Base-by-base conservation (phyloP, 495 filamentous ascomycete species). In the Mycothermus thermophilus region DNA sequence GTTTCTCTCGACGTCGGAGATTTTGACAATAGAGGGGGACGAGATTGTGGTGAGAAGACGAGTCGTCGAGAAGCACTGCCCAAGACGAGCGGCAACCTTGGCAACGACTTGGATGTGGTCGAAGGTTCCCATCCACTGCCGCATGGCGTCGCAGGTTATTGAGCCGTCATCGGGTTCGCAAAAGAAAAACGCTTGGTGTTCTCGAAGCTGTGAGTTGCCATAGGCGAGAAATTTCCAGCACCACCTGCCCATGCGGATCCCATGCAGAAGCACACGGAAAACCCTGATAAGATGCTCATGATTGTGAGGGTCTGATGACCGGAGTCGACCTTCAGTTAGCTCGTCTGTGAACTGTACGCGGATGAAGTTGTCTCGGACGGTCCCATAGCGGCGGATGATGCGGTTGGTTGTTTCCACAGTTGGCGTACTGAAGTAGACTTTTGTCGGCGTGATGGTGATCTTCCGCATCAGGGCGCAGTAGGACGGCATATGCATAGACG, bases 11-110 rank as follows among this genome's bases (percentile, higher is more conserved):
- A 93, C 63, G 37, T 96, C 90, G 2, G 60, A 36, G 9, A 78
- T 74, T 3, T 55, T 47, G 13, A 59, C 57, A 5, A 64, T 55
- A 5, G 29, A 43, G 0, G 62, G 56, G 13, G 72, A 53, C 2
- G 53, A 52, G 9, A 63, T 56, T 17, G 57, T 55, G 5, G 46
- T 49, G 30, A 92, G 70, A 16, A 79, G 74, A 30, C 80, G 66
- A 0, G 90, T 96, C 0, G 90, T 95, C 0, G 90, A 95, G 51
- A 96, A 95, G 52, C 85, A 92, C 58, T 96, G 92, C 0, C 92
- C 90, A 10, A 96, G 57, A 26, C 92, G 69, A 21, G 92, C 81
- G 21, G 83, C 78, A 55, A 86, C 77, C 45, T 93, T 92, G 3
- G 88, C 86, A 19, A 92, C 66, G 22, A 79, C 68, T 14, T 60